Evolutionary conservation across 2,329 filamentous ascomycete genomes (phyloP).

Genomic region (Apiospora aurea): DNA sequence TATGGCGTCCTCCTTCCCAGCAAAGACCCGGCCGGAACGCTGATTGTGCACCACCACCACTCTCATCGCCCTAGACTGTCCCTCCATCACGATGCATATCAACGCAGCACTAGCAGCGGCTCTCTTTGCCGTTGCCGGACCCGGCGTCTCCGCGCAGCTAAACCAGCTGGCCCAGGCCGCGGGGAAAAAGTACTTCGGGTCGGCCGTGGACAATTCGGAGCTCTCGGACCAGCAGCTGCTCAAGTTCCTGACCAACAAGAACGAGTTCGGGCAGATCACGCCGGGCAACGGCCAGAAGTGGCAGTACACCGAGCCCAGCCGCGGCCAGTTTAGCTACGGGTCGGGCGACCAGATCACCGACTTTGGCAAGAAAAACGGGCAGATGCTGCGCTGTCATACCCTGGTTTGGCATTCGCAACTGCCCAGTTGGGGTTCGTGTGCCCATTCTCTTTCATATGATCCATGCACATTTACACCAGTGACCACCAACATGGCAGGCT

Average conservation of each 20-base stretch:
- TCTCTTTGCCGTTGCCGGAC: slow-evolving; percentile 30
- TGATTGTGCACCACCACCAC: background rate
- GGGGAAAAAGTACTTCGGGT: slow-evolving; percentile 70
- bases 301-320: slow-evolving; percentile 65
- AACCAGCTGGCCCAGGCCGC: slow-evolving; percentile 61
- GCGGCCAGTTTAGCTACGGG: slow-evolving; percentile 63
- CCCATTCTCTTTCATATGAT: background rate
- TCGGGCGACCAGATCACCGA: slow-evolving; percentile 60
- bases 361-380: slow-evolving; percentile 54
- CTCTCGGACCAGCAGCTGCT: slow-evolving; percentile 62
- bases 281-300: slow-evolving; percentile 71
- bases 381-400: slow-evolving; percentile 69
- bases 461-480: too few relatives aligned
- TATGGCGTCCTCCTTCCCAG: background rate
- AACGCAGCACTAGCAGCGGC: slow-evolving; percentile 2
- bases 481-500: too few relatives aligned
- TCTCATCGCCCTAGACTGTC: background rate
- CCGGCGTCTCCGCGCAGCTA: slow-evolving; percentile 44
- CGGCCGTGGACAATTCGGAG: slow-evolving; percentile 66
- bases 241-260: slow-evolving; percentile 58
- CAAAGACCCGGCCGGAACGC: background rate
- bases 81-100: background rate
- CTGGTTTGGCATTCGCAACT: slow-evolving; percentile 38
- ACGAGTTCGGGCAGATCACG: slow-evolving; percentile 70
- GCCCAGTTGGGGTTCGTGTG: slow-evolving; percentile 25